phyloP scores from a whole-genome alignment of 1,284 basidiomycete genomes.

The Papiliotrema terrestris region DNA sequence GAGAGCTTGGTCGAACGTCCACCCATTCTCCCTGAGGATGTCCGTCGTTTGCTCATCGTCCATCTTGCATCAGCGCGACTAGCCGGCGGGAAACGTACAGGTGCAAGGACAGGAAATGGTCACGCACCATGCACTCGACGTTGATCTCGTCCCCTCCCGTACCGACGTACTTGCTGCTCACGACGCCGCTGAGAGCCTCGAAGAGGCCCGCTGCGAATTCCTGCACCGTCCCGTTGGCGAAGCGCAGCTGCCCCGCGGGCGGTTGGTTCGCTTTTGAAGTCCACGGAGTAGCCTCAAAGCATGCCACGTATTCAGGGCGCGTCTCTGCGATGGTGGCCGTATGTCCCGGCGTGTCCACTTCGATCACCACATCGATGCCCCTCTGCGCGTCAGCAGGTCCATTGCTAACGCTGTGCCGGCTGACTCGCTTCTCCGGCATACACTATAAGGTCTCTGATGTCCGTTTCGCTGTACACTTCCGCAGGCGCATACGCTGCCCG shows the following conservation, averaged over 20 bases:
- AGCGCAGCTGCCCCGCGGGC: constrained; percentile 73
- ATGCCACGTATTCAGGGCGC: constrained; percentile 71
- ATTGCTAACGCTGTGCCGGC: background rate
- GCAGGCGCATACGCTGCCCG: constrained; percentile 64
- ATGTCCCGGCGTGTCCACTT: constrained; percentile 78
- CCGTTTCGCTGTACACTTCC: constrained; percentile 59
- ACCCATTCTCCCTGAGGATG: constrained; percentile 53
- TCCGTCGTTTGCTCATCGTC: constrained; percentile 60
- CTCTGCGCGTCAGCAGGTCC: constrained; percentile 50
- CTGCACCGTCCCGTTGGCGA: constrained; percentile 55
- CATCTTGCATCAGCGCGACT: constrained; percentile 10
- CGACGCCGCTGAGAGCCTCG: constrained; percentile 21
- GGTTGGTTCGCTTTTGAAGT: constrained; percentile 61
- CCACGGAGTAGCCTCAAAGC: constrained; percentile 64
- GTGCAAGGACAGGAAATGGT: no score
- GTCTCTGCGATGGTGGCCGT: constrained; percentile 64
- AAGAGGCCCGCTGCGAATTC: constrained; percentile 56
- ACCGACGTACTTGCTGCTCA: constrained; percentile 57
- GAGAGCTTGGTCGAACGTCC: constrained; percentile 63
- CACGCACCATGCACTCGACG: constrained; percentile 58
- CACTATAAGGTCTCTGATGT: constrained; percentile 62
- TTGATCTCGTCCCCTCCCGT: constrained; percentile 85
- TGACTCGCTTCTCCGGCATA: constrained; percentile 67
- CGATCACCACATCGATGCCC: constrained; percentile 74
- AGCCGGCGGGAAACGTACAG: no score